Conservation (phyloP, 306 rosid species). For the Quercus engelmannii region DNA sequence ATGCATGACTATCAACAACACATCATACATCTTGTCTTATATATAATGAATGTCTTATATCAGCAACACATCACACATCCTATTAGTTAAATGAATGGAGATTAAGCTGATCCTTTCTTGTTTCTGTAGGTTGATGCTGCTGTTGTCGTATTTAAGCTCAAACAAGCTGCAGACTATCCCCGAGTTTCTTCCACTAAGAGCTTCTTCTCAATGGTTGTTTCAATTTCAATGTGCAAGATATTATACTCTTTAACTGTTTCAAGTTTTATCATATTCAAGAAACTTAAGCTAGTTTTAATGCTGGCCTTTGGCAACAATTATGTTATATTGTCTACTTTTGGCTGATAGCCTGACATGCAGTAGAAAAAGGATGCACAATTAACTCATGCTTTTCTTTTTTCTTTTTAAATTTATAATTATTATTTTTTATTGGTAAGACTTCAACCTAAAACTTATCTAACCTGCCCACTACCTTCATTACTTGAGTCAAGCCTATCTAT, state of each 20-base stretch:
- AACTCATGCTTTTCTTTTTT: background rate
- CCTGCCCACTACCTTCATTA: background rate
- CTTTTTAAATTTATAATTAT: background rate
- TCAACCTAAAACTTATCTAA: background rate
- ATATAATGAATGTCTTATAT: background rate
- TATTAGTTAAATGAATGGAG: constrained; percentile 7
- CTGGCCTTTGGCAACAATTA: background rate
- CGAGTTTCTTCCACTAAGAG: constrained; percentile 68
- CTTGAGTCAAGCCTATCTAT: background rate
- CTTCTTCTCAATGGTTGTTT: constrained; percentile 81
- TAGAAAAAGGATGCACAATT: background rate
- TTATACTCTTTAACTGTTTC: constrained; percentile 8
- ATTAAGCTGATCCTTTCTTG: constrained; percentile 20
- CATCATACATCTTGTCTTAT: background rate
- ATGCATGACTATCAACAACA: background rate
- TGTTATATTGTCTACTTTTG: background rate
- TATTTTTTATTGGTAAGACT: background rate
- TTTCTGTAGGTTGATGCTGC: constrained; percentile 86
- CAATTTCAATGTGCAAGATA: background rate
- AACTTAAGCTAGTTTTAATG: background rate
- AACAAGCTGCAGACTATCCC: constrained; percentile 63
- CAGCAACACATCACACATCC: background rate
- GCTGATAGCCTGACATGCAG: background rate
- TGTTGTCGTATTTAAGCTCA: constrained; percentile 74
- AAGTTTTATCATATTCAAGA: constrained; percentile 1